Evolutionary conservation across 2,329 filamentous ascomycete species (phyloP), one percentile per base, ranked within the genome.

Genomic region (Sporothrix curviconia): DNA sequence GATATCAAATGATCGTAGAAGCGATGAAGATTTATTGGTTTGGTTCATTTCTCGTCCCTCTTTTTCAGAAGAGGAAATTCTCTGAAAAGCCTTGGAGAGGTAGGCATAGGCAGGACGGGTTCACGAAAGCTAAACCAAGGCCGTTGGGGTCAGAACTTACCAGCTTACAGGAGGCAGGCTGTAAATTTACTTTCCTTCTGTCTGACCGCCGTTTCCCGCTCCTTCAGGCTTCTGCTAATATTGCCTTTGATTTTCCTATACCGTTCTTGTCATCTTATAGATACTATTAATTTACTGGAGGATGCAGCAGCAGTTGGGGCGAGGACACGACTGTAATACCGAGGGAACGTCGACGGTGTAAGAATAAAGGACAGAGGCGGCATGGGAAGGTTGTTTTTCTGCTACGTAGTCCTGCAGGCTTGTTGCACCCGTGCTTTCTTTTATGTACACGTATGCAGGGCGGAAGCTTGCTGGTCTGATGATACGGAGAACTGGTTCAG

Each of bases 121-220:
- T 19, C n/a, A 19, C 22, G 46, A 19, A 28, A 49, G 17, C 30
- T n/a, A n/a, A n/a, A n/a, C n/a, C n/a, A n/a, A n/a, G n/a, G n/a
- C n/a, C n/a, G 24, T 49, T 28, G 46, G 46, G 46, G 46, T 32
- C 46, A 36, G 36, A 49, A 49, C 30, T 36, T 49, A 49, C 30
- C 30, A 49, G 46, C 2, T 34, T 28, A 24, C 46, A 49, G 30
- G 17, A 24, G n/a, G n/a, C n/a, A n/a, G n/a, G n/a, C n/a, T n/a
- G n/a, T n/a, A n/a, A n/a, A n/a, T n/a, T n/a, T n/a, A n/a, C n/a
- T n/a, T n/a, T n/a, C n/a, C n/a, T n/a, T 49, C n/a, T 34, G 8
- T 17, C 34, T 5, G 8, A 1, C 24, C 42, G 7, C 34, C n/a
- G 32, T 34, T 34, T 50, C 19, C 47, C 47, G 47, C 25, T 30